These are phyloP conservation scores for Apiospora kogelbergensis DNA, from an alignment of 2,329 filamentous ascomycete genomes.

Conservation along the genomic window DNA sequence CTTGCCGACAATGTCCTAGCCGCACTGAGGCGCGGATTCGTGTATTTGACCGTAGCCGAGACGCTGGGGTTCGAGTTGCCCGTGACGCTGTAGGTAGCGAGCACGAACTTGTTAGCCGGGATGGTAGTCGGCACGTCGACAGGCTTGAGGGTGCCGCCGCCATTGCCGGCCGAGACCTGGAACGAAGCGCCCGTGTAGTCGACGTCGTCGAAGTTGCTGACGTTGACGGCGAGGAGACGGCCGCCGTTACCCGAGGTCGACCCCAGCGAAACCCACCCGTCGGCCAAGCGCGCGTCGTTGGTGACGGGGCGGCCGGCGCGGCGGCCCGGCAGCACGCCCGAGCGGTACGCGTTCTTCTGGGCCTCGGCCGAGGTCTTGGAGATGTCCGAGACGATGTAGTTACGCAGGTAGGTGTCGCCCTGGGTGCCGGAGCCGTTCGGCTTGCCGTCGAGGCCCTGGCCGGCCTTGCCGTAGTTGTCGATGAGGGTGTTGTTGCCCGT, in stretches of 20 bases:
- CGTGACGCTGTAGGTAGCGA: neutral
- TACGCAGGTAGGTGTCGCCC: neutral
- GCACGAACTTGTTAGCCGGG: neutral
- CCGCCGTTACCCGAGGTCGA: neutral
- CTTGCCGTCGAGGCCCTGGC: neutral
- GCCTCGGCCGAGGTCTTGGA: neutral
- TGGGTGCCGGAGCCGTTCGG: neutral
- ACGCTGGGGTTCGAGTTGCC: neutral
- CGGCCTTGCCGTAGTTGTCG: neutral
- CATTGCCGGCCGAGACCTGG: neutral
- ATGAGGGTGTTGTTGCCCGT: slow-evolving; percentile 8
- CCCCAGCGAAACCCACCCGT: neutral
- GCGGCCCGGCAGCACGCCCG: neutral
- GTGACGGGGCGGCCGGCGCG: neutral
- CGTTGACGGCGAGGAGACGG: neutral
- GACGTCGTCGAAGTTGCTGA: slow-evolving; percentile 2
- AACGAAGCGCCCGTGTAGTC: neutral
- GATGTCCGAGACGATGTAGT: neutral
- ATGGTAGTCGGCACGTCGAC: neutral
- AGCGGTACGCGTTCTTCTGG: slow-evolving; percentile 4
- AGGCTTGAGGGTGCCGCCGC: neutral
- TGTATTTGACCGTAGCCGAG: neutral
- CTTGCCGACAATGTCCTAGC: neutral
- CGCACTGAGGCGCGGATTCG: neutral
- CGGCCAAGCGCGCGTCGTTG: neutral